These are phyloP conservation scores for Fusarium nodosum DNA, from an alignment of 2,329 filamentous ascomycete genomes.

Conservation along the genomic window DNA sequence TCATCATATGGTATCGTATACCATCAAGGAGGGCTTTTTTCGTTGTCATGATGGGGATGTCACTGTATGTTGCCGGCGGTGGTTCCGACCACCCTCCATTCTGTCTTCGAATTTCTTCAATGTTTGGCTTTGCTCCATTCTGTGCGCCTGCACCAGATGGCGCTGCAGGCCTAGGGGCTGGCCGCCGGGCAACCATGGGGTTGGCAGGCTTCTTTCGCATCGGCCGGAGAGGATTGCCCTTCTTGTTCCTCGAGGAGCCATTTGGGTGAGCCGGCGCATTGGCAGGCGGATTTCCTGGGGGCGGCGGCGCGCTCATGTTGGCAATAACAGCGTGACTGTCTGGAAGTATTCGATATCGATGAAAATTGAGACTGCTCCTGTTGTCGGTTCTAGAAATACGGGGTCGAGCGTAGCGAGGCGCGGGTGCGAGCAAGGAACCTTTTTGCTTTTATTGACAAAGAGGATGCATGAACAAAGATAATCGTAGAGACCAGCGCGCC, in stretches of 20 bases:
- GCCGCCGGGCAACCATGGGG: slow-evolving; percentile 72
- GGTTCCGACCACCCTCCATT: slow-evolving; percentile 72
- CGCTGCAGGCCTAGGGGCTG: slow-evolving; percentile 45
- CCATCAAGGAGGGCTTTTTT: slow-evolving; percentile 84
- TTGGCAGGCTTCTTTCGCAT: slow-evolving; percentile 64
- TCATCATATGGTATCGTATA: slow-evolving; percentile 88
- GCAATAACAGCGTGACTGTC: slow-evolving; percentile 7
- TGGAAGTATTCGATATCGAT: slow-evolving; percentile 4
- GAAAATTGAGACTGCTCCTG: slow-evolving; percentile 9
- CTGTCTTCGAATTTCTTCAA: slow-evolving; percentile 60
- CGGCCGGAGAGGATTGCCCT: slow-evolving; percentile 57
- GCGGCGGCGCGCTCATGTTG: slow-evolving; percentile 62
- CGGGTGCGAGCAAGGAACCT: background rate
- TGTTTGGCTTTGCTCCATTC: slow-evolving; percentile 53
- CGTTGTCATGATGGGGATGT: slow-evolving; percentile 81
- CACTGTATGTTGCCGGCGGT: slow-evolving; percentile 63
- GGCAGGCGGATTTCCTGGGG: slow-evolving; percentile 46
- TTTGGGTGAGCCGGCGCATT: slow-evolving; percentile 54
- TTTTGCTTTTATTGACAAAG: slow-evolving; percentile 38
- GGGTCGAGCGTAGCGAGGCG: background rate
- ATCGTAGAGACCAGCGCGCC: slow-evolving; percentile 13
- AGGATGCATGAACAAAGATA: slow-evolving; percentile 37
- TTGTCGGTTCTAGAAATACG: background rate
- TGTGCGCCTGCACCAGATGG: slow-evolving; percentile 41
- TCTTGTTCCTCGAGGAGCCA: slow-evolving; percentile 51